phyloP scores from a whole-genome alignment of 2,329 filamentous ascomycete species.

The Fusarium duplospermum region DNA sequence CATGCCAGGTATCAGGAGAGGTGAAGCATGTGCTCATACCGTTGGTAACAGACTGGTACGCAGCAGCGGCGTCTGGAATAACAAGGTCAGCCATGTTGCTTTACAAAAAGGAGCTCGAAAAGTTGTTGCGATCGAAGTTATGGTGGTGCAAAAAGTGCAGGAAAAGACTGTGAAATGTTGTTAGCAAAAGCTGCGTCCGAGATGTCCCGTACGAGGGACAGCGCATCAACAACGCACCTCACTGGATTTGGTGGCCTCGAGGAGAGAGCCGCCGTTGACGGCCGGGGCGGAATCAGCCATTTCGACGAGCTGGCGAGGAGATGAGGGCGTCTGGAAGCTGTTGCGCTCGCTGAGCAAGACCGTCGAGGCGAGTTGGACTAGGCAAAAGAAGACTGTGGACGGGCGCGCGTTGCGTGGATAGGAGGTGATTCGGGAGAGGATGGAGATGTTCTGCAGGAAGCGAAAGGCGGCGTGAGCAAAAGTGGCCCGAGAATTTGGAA shows the following conservation, averaged over 20 bases:
- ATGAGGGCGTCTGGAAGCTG: constrained; percentile 9
- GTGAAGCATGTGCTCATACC: constrained; percentile 51
- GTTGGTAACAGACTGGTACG: constrained; percentile 60
- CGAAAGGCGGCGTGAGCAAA: constrained; percentile 41
- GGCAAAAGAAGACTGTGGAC: neutral
- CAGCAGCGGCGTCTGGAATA: constrained; percentile 60
- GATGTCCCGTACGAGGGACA: constrained; percentile 17
- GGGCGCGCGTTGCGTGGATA: constrained; percentile 9
- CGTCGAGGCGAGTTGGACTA: constrained; percentile 8
- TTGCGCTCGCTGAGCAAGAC: constrained; percentile 21
- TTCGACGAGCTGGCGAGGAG: constrained; percentile 41
- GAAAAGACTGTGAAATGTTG: constrained; percentile 24
- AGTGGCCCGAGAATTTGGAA: constrained; percentile 43
- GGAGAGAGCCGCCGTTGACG: constrained; percentile 60
- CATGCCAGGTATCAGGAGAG: constrained; percentile 1
- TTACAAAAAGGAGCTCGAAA: neutral
- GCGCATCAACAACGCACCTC: constrained; percentile 55
- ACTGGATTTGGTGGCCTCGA: constrained; percentile 64
- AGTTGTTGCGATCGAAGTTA: neutral
- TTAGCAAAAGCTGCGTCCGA: constrained; percentile 39
- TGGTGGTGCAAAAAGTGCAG: constrained; percentile 8
- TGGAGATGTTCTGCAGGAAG: constrained; percentile 29
- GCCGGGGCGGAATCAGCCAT: constrained; percentile 48
- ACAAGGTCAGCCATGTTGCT: constrained; percentile 46
- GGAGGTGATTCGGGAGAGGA: constrained; percentile 26